Percentiles rank a stretch among this genome's conserved stretches.
These are phyloP conservation scores for Breviolum minutum DNA, from an alignment of 73 alveolate species.

Conservation along the genomic window DNA sequence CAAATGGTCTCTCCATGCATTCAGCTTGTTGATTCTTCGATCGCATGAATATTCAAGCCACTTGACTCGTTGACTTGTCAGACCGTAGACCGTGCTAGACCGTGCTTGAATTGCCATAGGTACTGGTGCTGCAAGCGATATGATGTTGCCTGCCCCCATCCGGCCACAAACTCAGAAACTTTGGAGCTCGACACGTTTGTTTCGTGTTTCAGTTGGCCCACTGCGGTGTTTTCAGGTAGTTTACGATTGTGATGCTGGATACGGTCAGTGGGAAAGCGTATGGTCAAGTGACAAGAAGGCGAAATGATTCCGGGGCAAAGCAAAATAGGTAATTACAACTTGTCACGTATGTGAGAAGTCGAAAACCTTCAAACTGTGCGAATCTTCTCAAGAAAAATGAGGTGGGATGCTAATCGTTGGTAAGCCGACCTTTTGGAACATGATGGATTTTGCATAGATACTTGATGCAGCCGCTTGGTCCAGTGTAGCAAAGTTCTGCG, in stretches of 20 bases:
- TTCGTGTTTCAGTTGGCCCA: not conserved
- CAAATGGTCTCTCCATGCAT: not conserved
- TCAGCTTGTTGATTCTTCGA: not conserved
- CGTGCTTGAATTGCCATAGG: not conserved
- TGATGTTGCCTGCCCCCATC: constrained; percentile 76
- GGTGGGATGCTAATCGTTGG: no score
- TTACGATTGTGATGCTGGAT: constrained; percentile 37
- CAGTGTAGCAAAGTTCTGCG: no score
- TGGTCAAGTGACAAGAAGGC: constrained; percentile 59
- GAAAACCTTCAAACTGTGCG: no score
- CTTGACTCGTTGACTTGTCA: no score
- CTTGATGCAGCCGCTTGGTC: no score
- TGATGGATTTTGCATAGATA: no score
- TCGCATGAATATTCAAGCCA: not conserved
- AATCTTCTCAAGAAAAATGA: no score
- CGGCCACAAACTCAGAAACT: constrained; percentile 10
- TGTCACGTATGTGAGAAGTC: no score
- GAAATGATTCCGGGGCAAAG: not conserved
- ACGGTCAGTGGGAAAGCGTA: not conserved
- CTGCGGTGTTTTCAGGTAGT: not conserved
- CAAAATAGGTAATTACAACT: no score
- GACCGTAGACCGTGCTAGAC: not conserved
- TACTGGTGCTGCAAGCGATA: constrained; percentile 66
- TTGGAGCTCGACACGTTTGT: not conserved
- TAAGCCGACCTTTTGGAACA: no score